Evolutionary conservation across 2,329 filamentous ascomycete genomes (phyloP).

Genomic region (Pseudogymnoascus sp.): DNA sequence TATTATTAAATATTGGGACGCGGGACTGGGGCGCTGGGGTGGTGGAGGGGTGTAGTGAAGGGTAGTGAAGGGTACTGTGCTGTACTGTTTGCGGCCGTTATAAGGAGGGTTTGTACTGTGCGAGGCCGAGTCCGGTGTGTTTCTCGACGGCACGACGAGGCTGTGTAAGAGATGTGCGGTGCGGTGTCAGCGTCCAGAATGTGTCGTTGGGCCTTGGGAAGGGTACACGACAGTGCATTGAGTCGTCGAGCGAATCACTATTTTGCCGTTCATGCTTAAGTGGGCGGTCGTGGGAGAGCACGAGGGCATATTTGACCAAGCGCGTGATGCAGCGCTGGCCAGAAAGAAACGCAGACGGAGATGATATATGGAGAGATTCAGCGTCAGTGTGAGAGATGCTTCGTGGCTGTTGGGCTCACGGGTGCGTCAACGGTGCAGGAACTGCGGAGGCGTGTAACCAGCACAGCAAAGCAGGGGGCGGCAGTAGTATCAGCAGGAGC

Average conservation of each 20-base stretch:
- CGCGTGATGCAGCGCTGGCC: not conserved
- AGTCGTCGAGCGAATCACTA: not conserved
- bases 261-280: not conserved
- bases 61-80: not conserved
- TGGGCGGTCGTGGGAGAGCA: not conserved
- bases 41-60: not conserved
- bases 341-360: not conserved
- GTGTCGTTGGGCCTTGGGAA: not conserved
- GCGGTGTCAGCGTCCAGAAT: not conserved
- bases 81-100: not conserved
- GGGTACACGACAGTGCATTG: not conserved
- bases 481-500: too few species aligned
- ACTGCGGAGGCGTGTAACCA: not conserved
- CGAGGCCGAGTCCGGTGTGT: not conserved
- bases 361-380: not conserved
- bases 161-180: constrained; percentile 1
- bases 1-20: constrained; percentile 9
- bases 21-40: not conserved
- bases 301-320: not conserved
- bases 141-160: not conserved
- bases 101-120: not conserved
- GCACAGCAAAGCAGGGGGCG: too few species aligned
- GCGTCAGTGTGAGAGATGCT: not conserved
- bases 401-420: not conserved
- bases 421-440: not conserved